phyloP scores from a whole-genome alignment of 768 basidiomycete genomes.

The Termitomyces sp. region DNA sequence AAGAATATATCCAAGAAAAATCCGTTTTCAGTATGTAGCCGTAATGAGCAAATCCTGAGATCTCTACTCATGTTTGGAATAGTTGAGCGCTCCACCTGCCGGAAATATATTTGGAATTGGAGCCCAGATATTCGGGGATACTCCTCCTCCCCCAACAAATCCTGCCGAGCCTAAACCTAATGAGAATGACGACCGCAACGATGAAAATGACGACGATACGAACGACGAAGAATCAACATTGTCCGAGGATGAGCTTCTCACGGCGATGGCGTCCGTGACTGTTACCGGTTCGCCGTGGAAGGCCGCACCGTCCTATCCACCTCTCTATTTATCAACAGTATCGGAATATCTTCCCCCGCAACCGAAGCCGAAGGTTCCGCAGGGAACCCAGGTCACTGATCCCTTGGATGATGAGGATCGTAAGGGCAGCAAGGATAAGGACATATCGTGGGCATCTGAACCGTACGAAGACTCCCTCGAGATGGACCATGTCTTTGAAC shows the following conservation, averaged over 20 bases:
- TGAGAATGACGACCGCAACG: slow-evolving; percentile 17
- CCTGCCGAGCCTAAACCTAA: slow-evolving; percentile 11
- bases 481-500: slow-evolving; percentile 83
- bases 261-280: slow-evolving; percentile 52
- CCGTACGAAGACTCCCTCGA: slow-evolving; percentile 77
- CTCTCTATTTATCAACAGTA: slow-evolving; percentile 71
- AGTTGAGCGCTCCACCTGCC: slow-evolving; percentile 21
- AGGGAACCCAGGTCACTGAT: slow-evolving; percentile 41
- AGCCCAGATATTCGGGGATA: slow-evolving; percentile 59
- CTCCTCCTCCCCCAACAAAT: slow-evolving; percentile 14
- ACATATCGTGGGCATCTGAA: slow-evolving; percentile 62
- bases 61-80: slow-evolving; percentile 7
- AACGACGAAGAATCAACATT: slow-evolving; percentile 22
- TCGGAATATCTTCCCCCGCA: slow-evolving; percentile 68
- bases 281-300: slow-evolving; percentile 65
- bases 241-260: slow-evolving; percentile 48
- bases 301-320: slow-evolving; percentile 58
- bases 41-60: neutral
- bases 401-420: slow-evolving; percentile 29
- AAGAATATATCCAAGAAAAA: slow-evolving; percentile 39
- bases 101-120: slow-evolving; percentile 51
- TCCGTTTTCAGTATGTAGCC: slow-evolving; percentile 64
- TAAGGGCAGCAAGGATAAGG: slow-evolving; percentile 41
- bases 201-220: neutral
- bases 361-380: slow-evolving; percentile 42